Percentiles rank a stretch among this genome's conserved stretches.
Evolutionary conservation across 495 filamentous ascomycete species (phyloP).

Genomic region (Penicillium samsonianum): DNA sequence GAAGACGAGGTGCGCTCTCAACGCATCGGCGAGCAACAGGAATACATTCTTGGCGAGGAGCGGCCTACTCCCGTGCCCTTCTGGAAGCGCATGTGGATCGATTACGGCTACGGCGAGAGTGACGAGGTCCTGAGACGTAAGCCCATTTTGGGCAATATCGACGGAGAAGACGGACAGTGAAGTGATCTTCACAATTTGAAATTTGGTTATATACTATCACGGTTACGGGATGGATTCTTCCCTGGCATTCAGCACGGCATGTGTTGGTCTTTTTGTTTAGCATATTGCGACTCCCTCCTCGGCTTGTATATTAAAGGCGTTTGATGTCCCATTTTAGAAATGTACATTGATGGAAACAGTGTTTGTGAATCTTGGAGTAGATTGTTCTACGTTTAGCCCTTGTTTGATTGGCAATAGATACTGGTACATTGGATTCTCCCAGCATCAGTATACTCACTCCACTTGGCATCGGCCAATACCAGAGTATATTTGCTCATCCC

Average conservation of each 20-base stretch:
- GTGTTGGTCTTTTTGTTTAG: conserved; percentile 22
- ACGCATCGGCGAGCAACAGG: conserved; percentile 60
- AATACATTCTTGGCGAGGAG: conserved; percentile 64
- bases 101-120: conserved; percentile 50
- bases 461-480: conserved; percentile 3
- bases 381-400: conserved; percentile 5
- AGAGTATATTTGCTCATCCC: conserved; percentile 7
- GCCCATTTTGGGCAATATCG: conserved; percentile 44
- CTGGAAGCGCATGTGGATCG: conserved; percentile 48
- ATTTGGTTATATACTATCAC: conserved; percentile 21
- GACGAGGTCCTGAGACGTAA: conserved; percentile 43
- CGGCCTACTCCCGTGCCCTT: conserved; percentile 39
- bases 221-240: conserved; percentile 23
- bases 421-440: conserved; percentile 12
- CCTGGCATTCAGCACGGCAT: conserved; percentile 17
- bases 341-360: conserved; percentile 22
- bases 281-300: conserved; percentile 29
- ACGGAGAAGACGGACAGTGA: conserved; percentile 38
- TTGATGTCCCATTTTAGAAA: conserved; percentile 12
- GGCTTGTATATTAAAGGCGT: conserved; percentile 37
- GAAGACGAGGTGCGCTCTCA: conserved; percentile 69
- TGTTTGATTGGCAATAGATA: conserved; percentile 8
- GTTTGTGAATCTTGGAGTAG: conserved; percentile 5
- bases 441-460: conserved; percentile 1
- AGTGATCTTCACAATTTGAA: background rate